Percentiles rank a stretch among this genome's conserved stretches.
These are phyloP conservation scores for Polytrichum commune DNA, from an alignment of 225 moss, liverwort and hornwort species.

Conservation along the genomic window DNA sequence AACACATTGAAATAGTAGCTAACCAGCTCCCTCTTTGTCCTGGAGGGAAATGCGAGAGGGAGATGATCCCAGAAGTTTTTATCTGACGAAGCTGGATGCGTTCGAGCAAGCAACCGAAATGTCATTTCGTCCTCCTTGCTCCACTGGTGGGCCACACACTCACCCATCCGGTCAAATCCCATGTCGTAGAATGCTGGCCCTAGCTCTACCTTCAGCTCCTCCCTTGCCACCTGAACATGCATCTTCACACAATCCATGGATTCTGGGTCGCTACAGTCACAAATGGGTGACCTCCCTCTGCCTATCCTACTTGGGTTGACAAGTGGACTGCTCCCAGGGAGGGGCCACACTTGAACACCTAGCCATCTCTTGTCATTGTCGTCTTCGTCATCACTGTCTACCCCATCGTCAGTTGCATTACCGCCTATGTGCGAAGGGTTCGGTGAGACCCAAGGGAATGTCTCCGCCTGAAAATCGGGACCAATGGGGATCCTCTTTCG, in stretches of 20 bases:
- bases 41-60: slow-evolving; percentile 58
- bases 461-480: slow-evolving; percentile 56
- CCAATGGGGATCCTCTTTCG: slow-evolving; percentile 75
- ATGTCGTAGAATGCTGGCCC: slow-evolving; percentile 66
- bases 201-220: slow-evolving; percentile 42
- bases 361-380: slow-evolving; percentile 42
- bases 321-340: slow-evolving; percentile 20
- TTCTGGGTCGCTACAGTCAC: slow-evolving; percentile 54
- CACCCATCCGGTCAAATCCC: slow-evolving; percentile 87
- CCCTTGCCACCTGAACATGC: slow-evolving; percentile 51
- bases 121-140: slow-evolving; percentile 64
- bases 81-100: slow-evolving; percentile 52
- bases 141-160: slow-evolving; percentile 60
- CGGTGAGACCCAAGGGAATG: slow-evolving; percentile 29
- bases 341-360: slow-evolving; percentile 73
- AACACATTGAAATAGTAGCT: slow-evolving; percentile 94
- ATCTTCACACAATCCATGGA: slow-evolving; percentile 66
- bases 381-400: slow-evolving; percentile 46
- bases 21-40: slow-evolving; percentile 58
- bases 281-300: slow-evolving; percentile 43
- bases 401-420: slow-evolving; percentile 34
- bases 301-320: slow-evolving; percentile 28
- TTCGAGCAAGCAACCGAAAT: slow-evolving; percentile 50
- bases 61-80: slow-evolving; percentile 80
- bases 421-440: slow-evolving; percentile 14